Evolutionary conservation across 2,329 filamentous ascomycete species (phyloP), one percentile per base, ranked within the genome.

Genomic region (Pestalotiopsis sp.): DNA sequence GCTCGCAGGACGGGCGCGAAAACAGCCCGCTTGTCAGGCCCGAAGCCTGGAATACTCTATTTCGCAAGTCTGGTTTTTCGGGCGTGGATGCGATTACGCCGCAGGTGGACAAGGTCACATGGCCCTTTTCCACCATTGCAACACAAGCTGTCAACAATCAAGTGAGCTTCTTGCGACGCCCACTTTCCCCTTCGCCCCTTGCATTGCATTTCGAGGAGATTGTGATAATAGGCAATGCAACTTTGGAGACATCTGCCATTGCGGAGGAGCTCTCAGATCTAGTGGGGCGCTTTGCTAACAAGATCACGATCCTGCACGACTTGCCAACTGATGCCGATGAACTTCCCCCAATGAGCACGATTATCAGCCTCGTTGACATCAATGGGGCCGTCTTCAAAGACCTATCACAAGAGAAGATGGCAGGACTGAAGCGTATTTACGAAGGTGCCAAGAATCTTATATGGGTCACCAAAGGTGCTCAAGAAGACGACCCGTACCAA

Each of bases 131-230:
- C 45, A 31, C 2, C 3, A 75, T 80, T 41, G 67, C 75, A 1
- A 70, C 76, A 0, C 80, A 81, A 63, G 80, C 80, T 1, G 72
- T 80, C 0, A 75, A 82, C 49, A 68, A 68, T 5, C 23, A 68
- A 13, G 61, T 72, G 14, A 20, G 70, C 4, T 60, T 70, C 12
- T 58, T 72, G 1, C 67, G 68, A 6, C 60, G 69, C 9, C 65
- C 65, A 4, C 27, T 67, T 31, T 31, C 27, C 1, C 27, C 27
- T 31, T 31, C 27, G 23, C 41, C 36, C 20, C 41, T n/a, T 20
- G 12, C 62, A 31, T n/a, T 31, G 12, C 56, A 14, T 13, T 25
- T 23, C 3, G 13, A n/a, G 27, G 20, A 59, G 56, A 25, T 12
- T 23, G 20, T 59, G 20, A n/a, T 31, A 14, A 13, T 14, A 45